Base-by-base conservation (phyloP, 257 asterid genomes). In the Solanum etuberosum region DNA sequence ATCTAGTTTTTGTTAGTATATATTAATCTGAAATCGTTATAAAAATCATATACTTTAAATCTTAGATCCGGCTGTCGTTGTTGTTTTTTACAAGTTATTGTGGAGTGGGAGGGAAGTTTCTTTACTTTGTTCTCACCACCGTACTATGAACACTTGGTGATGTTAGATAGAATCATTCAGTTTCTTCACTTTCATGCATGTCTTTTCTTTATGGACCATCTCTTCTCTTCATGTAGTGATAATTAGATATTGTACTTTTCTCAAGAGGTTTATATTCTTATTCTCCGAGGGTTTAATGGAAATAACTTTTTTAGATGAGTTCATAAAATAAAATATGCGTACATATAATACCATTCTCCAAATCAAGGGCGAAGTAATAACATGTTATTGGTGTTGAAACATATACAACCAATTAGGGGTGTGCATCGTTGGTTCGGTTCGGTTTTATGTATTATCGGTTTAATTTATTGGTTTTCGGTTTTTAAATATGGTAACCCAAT, bases 31-130 rank as follows among this genome's bases (percentile, higher is more conserved):
- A 67, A 21, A 3, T 67, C 0, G 0, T 27, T 15, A 14, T 12
- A 67, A 15, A 14, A 65, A 65, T 0, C 9, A 65, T 67, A 3
- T 27, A 67, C 18, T 67, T 27, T 12, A 67, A 67, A 67, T 67
- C 1, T 3, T 67, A 31, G 0, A 29, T 67, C 1, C 0, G 29
- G 0, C 6, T 18, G 0, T 32, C 21, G 4, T 7, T 72, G 0
- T 15, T 32, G 31, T 31, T 1, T 16, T 0, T 2, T 32, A 71
- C 48, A 35, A 29, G 9, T 71, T 18, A 4, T 71, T 34, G 4
- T 21, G 37, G 43, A 38, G 67, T 43, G 84, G 84, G 65, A 27
- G 18, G 67, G 84, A 78, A 78, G 84, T 31, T 78, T 46, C 65
- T 15, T 43, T 78, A 9, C 1, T 78, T 43, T 78, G 84, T 43